Evolutionary conservation across 2,329 filamentous ascomycete genomes (phyloP).

Genomic region (Diaporthe destruens): DNA sequence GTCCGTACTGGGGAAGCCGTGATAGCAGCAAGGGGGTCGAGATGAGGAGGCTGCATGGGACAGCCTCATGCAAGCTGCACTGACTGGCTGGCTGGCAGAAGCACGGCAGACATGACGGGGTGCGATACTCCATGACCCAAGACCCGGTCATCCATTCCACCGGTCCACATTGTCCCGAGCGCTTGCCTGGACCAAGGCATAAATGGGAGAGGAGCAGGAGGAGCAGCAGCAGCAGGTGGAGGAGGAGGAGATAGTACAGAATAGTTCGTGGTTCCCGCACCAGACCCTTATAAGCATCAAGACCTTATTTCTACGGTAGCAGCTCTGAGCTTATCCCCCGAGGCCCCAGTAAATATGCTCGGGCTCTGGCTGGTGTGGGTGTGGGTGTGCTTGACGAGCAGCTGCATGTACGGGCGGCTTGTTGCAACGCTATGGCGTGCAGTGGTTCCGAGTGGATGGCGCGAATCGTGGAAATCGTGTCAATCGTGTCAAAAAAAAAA

Average conservation of each 20-base stretch:
- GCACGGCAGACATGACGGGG: conserved; percentile 5
- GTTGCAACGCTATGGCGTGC: neutral
- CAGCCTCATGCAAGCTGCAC: conserved; percentile 29
- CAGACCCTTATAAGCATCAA: conserved; percentile 4
- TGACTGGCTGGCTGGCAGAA: neutral
- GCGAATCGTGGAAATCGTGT: conserved; percentile 33
- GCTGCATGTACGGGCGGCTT: conserved; percentile 16
- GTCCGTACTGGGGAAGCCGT: conserved; percentile 37
- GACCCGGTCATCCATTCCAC: neutral
- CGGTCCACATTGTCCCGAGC: neutral
- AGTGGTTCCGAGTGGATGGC: conserved; percentile 30
- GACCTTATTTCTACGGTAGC: neutral
- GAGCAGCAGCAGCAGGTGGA: neutral
- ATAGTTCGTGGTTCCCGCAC: neutral
- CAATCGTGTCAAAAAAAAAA: too few relatives aligned
- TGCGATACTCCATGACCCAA: too few relatives aligned
- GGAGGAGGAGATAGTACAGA: neutral
- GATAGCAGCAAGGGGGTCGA: conserved; percentile 21
- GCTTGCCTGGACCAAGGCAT: neutral
- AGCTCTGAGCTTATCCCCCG: conserved; percentile 14
- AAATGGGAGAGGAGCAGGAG: neutral
- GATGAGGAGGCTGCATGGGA: conserved; percentile 1
- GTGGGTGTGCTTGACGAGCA: conserved; percentile 10
- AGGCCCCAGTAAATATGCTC: conserved; percentile 25
- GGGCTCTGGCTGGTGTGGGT: conserved; percentile 4